Conservation (phyloP, 176 grass and related monocot genomes). For the Dactylis glomerata region DNA sequence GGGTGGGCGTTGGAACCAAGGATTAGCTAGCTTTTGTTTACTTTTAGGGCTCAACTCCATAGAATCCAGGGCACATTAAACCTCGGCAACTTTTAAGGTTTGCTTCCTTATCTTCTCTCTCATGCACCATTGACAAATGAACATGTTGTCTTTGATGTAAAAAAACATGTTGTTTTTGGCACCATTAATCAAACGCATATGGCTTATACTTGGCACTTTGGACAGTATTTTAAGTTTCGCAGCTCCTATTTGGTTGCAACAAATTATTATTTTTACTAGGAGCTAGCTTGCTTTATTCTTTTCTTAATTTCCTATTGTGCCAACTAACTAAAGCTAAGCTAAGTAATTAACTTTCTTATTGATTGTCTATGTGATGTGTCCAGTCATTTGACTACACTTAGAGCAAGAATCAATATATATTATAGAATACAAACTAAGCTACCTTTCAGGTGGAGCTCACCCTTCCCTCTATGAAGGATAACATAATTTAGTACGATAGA, state of each 20-base stretch:
- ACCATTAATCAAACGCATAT: neutral
- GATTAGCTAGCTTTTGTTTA: constrained; percentile 1
- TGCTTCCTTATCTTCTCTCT: neutral
- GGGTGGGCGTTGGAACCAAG: constrained; percentile 12
- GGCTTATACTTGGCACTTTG: neutral
- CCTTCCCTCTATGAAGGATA: constrained; percentile 10
- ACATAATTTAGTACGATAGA: neutral
- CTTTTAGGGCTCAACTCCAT: neutral
- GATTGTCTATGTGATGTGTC: neutral
- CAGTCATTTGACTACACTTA: constrained; percentile 16
- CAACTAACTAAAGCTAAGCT: constrained; percentile 16
- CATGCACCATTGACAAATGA: neutral
- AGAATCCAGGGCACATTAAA: constrained; percentile 33
- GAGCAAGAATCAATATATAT: neutral
- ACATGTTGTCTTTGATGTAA: constrained; percentile 21
- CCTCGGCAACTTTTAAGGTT: constrained; percentile 46
- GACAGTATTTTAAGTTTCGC: neutral
- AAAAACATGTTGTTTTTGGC: constrained; percentile 20
- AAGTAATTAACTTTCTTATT: constrained; percentile 4
- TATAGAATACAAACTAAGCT: neutral
- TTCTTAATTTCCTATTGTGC: neutral
- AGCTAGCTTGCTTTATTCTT: constrained; percentile 17
- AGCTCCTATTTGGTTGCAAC: neutral
- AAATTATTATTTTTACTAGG: constrained; percentile 3
- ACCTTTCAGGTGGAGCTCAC: constrained; percentile 28